Evolutionary conservation across 306 rosid species (phyloP), one percentile per base, ranked within the genome.

Genomic region (Cotoneaster glaucophyllus): DNA sequence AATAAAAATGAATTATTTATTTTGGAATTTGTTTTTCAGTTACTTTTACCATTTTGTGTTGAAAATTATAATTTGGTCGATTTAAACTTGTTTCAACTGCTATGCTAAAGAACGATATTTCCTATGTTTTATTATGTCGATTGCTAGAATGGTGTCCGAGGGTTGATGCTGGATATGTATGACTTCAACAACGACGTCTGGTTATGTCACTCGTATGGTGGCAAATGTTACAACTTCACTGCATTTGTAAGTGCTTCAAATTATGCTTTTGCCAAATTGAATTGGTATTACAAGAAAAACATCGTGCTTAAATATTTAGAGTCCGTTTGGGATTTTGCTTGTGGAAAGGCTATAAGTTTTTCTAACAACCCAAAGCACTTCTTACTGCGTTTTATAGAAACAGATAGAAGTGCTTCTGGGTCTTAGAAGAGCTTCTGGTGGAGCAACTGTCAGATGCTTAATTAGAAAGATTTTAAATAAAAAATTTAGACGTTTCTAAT

Each of bases 111-210:
- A 48, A 3, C 53, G 41, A 37, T 37, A 37, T 12, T 48, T 48
- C 6, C 6, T 48, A 2, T 48, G 54, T 48, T 48, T 48, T 25
- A 29, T 79, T 19, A 43, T 21, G 52, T 39, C 52, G 18, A n/a
- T 71, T 64, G 78, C 74, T 56, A 94, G 98, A 88, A 90, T 26
- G 98, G 97, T 31, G 97, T 92, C 59, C 86, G 97, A 57, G 98
- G 98, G 66, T 78, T 95, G 25, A 95, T 95, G 97, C 78, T 95
- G 58, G 98, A 95, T 44, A 86, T 95, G 97, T 95, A 95, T 75
- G 98, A 95, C 84, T 95, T 90, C 63, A 39, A 11, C 32, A 87
- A 87, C 44, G 96, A 86, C 69, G 73, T 95, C 8, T 92, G 98
- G 97, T 77, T 95, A 61, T 95, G 98, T 61, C 97, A 95, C 88